Conservation (phyloP, 495 filamentous ascomycete species). For the Penicillium nucicola region DNA sequence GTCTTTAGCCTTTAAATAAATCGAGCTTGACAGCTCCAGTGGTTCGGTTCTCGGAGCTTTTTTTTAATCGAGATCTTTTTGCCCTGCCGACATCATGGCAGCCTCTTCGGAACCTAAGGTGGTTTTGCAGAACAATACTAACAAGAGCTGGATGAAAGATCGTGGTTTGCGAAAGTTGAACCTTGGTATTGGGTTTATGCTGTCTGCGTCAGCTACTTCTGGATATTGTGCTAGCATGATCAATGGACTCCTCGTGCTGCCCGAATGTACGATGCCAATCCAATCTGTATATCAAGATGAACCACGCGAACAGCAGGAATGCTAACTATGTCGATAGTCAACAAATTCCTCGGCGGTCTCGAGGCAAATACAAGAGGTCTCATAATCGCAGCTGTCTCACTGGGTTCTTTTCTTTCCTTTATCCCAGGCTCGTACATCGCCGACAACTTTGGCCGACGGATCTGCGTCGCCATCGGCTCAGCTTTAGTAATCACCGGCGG, state of each 20-base stretch:
- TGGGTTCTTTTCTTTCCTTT: slow-evolving; percentile 23
- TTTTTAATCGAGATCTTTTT: too few species aligned
- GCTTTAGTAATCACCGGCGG: slow-evolving; percentile 18
- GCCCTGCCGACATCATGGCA: neutral
- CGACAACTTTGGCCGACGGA: slow-evolving; percentile 19
- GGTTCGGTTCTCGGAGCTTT: neutral
- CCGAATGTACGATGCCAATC: slow-evolving; percentile 19
- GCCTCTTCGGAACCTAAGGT: neutral
- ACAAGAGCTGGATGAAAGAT: slow-evolving; percentile 11
- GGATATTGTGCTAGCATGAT: slow-evolving; percentile 30
- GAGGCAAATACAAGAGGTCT: slow-evolving; percentile 16
- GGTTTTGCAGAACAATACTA: slow-evolving; percentile 11
- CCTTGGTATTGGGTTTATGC: slow-evolving; percentile 25
- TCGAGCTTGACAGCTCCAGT: slow-evolving; percentile 5
- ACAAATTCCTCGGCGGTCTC: slow-evolving; percentile 14
- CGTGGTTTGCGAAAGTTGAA: slow-evolving; percentile 21
- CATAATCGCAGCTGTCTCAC: slow-evolving; percentile 25
- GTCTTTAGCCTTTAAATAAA: slow-evolving; percentile 5
- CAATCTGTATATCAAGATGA: neutral
- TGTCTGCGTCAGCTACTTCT: slow-evolving; percentile 24
- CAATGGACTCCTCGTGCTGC: slow-evolving; percentile 26
- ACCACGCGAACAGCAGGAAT: neutral
- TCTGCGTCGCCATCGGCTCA: slow-evolving; percentile 18
- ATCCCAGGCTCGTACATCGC: slow-evolving; percentile 26
- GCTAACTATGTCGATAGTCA: slow-evolving; percentile 6